A percentile compares a stretch with the other conserved stretches of the same genome.
Evolutionary conservation across 2,329 filamentous ascomycete species (phyloP).

Genomic region (Fusarium citri): DNA sequence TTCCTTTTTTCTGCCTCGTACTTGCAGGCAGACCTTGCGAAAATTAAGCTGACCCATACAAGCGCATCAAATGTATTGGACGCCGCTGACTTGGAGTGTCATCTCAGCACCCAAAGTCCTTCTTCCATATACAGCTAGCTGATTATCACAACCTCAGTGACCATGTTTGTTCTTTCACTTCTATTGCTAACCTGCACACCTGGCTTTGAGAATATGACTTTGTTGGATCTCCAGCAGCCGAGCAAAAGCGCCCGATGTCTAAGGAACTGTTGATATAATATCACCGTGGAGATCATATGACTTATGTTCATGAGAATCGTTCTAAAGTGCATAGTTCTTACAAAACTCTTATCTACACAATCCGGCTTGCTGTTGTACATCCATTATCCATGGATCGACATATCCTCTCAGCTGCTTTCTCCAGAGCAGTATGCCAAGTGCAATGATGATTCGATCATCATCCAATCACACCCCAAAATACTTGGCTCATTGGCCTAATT

Average conservation of each 20-base stretch:
- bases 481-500: not conserved
- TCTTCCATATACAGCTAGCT: conserved; percentile 10
- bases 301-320: not conserved
- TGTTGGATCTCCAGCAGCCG: too few species aligned
- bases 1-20: not conserved
- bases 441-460: accelerated
- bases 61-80: not conserved
- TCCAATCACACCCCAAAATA: accelerated
- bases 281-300: not conserved
- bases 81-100: conserved; percentile 8
- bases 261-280: not conserved
- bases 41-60: conserved; percentile 9
- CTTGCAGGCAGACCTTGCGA: not conserved
- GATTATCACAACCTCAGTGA: not conserved
- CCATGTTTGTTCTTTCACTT: not conserved
- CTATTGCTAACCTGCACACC: too few species aligned
- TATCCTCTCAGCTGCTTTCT: not conserved
- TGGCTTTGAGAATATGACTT: not conserved
- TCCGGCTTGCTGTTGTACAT: accelerated
- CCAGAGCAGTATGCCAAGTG: not conserved
- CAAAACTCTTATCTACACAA: not conserved
- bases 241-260: too few species aligned
- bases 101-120: conserved; percentile 20
- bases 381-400: not conserved
- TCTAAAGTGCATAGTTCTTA: not conserved